Percentiles rank a stretch among this genome's conserved stretches.
These are phyloP conservation scores for Lumnitzera littorea DNA, from an alignment of 345 rosid genomes.

Conservation along the genomic window DNA sequence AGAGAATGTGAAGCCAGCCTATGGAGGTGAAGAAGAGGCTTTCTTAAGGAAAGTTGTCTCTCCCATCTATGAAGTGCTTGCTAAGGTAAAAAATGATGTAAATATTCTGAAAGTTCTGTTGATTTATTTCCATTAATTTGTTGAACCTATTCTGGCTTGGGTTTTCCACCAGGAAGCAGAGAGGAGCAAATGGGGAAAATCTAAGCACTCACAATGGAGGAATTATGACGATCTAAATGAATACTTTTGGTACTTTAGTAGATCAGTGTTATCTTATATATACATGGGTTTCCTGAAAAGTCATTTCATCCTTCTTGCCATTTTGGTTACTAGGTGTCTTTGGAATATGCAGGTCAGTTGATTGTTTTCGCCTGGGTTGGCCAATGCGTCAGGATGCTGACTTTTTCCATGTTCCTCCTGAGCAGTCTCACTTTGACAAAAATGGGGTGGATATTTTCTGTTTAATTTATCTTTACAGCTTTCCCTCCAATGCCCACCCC, in stretches of 20 bases:
- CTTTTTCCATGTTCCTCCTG: slow-evolving; percentile 53
- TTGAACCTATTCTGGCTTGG: slow-evolving; percentile 5
- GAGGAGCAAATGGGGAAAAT: slow-evolving; percentile 71
- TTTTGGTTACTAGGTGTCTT: no score
- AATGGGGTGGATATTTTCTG: slow-evolving; percentile 42
- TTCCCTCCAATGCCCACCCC: not conserved
- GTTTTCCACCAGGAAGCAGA: slow-evolving; percentile 68
- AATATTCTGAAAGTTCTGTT: no score
- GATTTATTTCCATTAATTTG: not conserved
- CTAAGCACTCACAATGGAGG: slow-evolving; percentile 99
- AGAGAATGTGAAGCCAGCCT: slow-evolving; percentile 94
- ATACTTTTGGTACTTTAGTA: slow-evolving; percentile 66
- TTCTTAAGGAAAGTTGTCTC: slow-evolving; percentile 87
- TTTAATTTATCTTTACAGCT: slow-evolving; percentile 3
- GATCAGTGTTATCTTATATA: not conserved
- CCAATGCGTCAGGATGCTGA: slow-evolving; percentile 98
- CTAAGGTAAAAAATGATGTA: slow-evolving; percentile 31
- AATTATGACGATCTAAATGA: slow-evolving; percentile 98
- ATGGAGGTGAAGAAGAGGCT: slow-evolving; percentile 97
- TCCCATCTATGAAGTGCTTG: slow-evolving; percentile 83
- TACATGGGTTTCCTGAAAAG: not conserved
- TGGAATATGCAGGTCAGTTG: slow-evolving; percentile 62
- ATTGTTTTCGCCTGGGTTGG: slow-evolving; percentile 98
- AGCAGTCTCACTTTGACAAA: slow-evolving; percentile 30
- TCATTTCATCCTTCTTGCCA: slow-evolving; percentile 4